Evolutionary conservation across 2,329 filamentous ascomycete genomes (phyloP), one percentile per base, ranked within the genome.

Genomic region (Pseudogymnoascus sp.): DNA sequence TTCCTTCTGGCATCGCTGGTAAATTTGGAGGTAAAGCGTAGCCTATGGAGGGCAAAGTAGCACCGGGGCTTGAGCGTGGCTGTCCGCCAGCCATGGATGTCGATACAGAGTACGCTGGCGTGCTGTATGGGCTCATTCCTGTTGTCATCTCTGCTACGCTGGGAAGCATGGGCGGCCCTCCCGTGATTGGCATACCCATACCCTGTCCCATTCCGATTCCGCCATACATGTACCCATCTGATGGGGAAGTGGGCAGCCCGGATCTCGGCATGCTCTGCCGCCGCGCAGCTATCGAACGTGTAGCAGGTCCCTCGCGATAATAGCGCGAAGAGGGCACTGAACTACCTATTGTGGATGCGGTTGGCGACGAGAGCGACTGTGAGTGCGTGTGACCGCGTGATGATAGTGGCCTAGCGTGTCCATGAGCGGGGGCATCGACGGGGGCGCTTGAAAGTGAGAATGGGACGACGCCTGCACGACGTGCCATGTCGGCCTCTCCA

Each of bases 401-500:
- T 78, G 80, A 38, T 74, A 77, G 71, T 78, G 79, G 35, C 79
- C 74, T 56, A 6, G 50, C 29, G 74, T 77, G 77, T 65, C 66
- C 72, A 65, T 73, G 70, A 26, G 72, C 74, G 71, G 65, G 61
- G 69, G 59, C 67, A 69, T 87, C 82, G 62, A 79, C 72, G 38
- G 83, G 81, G 67, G 82, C 79, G 61, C 79, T 81, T 13, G 87
- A 85, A 31, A 91, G 79, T 2, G 87, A 86, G 76, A 97, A 97
- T 1, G 93, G 91, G 7, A 90, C 88, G 38, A 95, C 91, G 50
- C 95, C 95, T 44, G 93, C 93, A 64, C 93, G 88, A 65, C 89
- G 85, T 59, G 93, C 93, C 91, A 99, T 97, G 70, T 97, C 95
- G 69, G 87, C 81, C 74, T 96, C 91, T 66, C 93, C 93, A 63